Conservation (phyloP, 352 stramenopile genomes). For the Globisporangium nunn region DNA sequence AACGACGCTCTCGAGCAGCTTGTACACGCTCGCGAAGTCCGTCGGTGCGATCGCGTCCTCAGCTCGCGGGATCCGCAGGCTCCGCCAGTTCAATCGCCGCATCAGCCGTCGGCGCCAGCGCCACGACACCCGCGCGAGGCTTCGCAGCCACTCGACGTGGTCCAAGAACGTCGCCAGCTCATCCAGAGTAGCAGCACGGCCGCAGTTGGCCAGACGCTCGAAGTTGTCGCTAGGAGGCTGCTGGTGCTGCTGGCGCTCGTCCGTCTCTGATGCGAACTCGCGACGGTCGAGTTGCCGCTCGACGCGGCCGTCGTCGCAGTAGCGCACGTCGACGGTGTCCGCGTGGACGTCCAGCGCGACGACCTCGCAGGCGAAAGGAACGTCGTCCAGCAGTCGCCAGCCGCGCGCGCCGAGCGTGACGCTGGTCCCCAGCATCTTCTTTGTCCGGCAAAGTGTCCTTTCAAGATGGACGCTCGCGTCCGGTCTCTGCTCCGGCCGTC, state of each 20-base stretch:
- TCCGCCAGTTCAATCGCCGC: constrained; percentile 7
- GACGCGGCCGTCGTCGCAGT: constrained; percentile 17
- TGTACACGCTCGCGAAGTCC: background rate
- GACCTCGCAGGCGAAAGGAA: constrained; percentile 23
- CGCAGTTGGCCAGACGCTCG: background rate
- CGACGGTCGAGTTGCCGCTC: constrained; percentile 17
- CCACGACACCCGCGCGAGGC: constrained; percentile 10
- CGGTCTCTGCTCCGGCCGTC: too few relatives aligned
- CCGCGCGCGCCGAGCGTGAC: constrained; percentile 9
- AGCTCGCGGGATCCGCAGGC: constrained; percentile 1
- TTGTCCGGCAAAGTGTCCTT: background rate
- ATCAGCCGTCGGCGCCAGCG: constrained; percentile 8
- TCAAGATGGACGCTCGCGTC: background rate
- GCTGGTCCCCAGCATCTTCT: background rate
- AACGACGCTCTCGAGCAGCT: background rate
- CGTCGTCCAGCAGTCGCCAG: constrained; percentile 20
- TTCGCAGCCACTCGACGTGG: constrained; percentile 12
- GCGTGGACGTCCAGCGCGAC: constrained; percentile 7
- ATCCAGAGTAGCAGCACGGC: background rate
- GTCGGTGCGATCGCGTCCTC: background rate
- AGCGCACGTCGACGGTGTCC: constrained; percentile 19
- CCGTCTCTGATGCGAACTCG: constrained; percentile 14
- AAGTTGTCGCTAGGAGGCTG: background rate
- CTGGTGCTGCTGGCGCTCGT: background rate
- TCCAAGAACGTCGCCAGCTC: constrained; percentile 11